These are phyloP conservation scores for Salix viminalis DNA, from an alignment of 345 rosid species.

Conservation along the genomic window DNA sequence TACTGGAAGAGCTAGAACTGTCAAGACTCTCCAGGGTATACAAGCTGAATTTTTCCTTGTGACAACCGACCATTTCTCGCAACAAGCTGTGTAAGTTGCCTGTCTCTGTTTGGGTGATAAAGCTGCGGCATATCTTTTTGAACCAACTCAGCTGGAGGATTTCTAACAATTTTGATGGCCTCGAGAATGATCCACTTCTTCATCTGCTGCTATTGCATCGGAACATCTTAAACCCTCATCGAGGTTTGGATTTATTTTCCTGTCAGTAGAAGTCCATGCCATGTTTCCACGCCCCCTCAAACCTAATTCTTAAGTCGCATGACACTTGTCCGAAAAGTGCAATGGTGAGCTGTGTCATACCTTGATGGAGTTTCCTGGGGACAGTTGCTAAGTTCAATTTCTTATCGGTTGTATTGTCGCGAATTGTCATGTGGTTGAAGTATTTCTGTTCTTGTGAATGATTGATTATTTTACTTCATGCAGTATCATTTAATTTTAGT, in stretches of 20 bases:
- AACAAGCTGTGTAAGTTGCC: not conserved
- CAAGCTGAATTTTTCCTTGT: slow-evolving; percentile 15
- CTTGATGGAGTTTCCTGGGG: not conserved
- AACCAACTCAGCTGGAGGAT: not conserved
- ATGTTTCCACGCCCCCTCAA: not conserved
- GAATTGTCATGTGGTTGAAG: not conserved
- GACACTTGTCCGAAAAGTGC: not conserved
- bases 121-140: not conserved
- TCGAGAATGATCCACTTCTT: not conserved
- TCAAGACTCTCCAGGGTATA: not conserved
- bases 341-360: not conserved
- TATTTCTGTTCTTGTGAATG: no score
- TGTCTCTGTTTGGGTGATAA: not conserved
- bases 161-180: not conserved
- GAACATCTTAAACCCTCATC: not conserved
- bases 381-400: not conserved
- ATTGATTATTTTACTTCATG: no score
- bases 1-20: slow-evolving; percentile 16
- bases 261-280: not conserved
- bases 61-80: not conserved
- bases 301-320: not conserved
- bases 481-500: no score
- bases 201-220: not conserved
- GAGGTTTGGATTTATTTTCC: not conserved
- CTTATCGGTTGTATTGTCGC: not conserved